Percentiles rank a stretch among this genome's conserved stretches.
phyloP scores from a whole-genome alignment of 331 rosid genomes.

The Pyracantha coccinea region DNA sequence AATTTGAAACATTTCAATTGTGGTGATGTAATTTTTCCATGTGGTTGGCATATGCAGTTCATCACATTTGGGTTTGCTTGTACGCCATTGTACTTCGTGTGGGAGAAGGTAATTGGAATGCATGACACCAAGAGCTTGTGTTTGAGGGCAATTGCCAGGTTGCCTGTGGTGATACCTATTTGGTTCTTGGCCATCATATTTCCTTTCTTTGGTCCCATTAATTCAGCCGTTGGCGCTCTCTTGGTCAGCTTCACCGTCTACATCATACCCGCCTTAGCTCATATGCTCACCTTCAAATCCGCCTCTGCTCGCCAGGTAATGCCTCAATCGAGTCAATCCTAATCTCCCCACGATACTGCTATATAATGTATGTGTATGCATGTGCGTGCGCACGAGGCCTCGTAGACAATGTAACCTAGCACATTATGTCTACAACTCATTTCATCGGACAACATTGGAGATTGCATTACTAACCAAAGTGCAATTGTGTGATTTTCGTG shows the following conservation, averaged over 20 bases:
- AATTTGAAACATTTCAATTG: neutral
- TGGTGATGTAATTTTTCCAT: neutral
- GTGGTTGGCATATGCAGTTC: constrained; percentile 39
- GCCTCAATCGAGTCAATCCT: neutral
- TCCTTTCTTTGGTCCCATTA: constrained; percentile 97
- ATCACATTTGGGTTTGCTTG: constrained; percentile 95
- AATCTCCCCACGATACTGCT: neutral
- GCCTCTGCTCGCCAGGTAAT: constrained; percentile 87
- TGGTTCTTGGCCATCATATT: constrained; percentile 94
- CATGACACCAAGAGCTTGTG: constrained; percentile 85
- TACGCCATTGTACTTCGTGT: constrained; percentile 88
- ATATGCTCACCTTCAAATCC: constrained; percentile 81
- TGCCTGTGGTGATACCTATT: constrained; percentile 91
- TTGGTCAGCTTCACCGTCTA: constrained; percentile 95
- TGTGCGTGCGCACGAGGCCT: neutral
- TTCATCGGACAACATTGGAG: neutral
- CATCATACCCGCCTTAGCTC: constrained; percentile 80
- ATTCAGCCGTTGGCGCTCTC: constrained; percentile 96
- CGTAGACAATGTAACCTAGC: neutral
- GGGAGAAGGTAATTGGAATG: constrained; percentile 97
- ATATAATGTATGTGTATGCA: neutral
- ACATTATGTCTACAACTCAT: neutral
- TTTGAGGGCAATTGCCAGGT: constrained; percentile 78
- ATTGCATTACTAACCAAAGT: neutral
- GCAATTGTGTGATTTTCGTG: neutral